Percentiles rank a stretch among this genome's conserved stretches.
Evolutionary conservation across 2,329 filamentous ascomycete species (phyloP).

Genomic region (Arthrobotrys iridis): DNA sequence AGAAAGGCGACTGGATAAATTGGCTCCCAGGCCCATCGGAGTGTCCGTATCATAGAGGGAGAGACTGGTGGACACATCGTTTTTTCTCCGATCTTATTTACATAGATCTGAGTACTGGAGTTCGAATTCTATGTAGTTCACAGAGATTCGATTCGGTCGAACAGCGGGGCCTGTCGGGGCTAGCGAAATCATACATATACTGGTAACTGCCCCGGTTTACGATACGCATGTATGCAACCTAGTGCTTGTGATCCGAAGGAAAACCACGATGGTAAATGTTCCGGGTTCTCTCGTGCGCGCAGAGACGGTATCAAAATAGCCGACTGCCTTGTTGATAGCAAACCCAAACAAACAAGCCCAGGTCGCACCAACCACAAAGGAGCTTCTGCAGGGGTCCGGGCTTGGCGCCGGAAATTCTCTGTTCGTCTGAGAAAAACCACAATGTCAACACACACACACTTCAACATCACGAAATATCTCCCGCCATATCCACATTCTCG

Average conservation of each 20-base stretch:
- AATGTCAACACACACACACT: constrained; percentile 35
- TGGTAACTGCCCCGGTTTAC: too few relatives aligned
- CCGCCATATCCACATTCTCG: too few relatives aligned
- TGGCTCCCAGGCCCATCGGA: constrained; percentile 26
- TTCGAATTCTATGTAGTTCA: too few relatives aligned
- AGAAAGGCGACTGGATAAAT: not conserved
- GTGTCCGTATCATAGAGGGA: constrained; percentile 18
- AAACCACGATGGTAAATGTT: not conserved
- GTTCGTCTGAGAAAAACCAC: constrained; percentile 23
- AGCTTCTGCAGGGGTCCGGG: not conserved
- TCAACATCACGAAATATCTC: too few relatives aligned
- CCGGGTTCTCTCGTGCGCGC: not conserved
- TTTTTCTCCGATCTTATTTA: too few relatives aligned
- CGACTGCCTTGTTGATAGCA: constrained; percentile 18
- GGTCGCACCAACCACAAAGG: not conserved
- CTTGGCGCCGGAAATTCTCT: constrained; percentile 23
- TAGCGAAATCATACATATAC: too few relatives aligned
- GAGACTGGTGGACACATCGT: not conserved
- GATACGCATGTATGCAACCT: too few relatives aligned
- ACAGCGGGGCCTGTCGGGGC: too few relatives aligned
- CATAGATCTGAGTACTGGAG: too few relatives aligned
- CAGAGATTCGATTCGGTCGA: too few relatives aligned
- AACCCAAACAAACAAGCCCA: constrained; percentile 2
- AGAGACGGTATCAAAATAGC: constrained; percentile 36
- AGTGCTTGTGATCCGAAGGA: too few relatives aligned